phyloP scores from a whole-genome alignment of 306 rosid species.

The Herpetospermum pedunculosum region DNA sequence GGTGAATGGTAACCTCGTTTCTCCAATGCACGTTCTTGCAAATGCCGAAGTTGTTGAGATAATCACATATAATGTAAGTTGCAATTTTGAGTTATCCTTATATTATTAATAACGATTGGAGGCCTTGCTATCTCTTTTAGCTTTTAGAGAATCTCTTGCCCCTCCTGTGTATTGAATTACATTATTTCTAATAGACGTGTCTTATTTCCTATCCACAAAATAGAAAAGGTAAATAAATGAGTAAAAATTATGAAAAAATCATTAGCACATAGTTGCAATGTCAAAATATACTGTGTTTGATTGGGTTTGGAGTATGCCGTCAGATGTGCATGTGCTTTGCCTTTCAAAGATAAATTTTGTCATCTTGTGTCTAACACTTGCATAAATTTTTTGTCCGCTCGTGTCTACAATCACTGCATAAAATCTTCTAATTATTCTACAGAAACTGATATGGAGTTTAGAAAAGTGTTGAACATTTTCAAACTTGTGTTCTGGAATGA shows the following conservation, averaged over 20 bases:
- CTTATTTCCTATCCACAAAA: neutral
- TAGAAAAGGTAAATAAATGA: neutral
- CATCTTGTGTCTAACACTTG: neutral
- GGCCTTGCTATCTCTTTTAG: neutral
- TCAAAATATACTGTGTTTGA: neutral
- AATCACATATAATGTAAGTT: slow-evolving; percentile 85
- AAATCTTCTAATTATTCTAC: neutral
- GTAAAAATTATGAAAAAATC: neutral
- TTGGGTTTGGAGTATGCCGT: neutral
- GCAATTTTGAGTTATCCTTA: slow-evolving; percentile 4
- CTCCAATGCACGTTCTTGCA: slow-evolving; percentile 75
- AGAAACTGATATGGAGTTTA: neutral
- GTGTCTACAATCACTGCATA: neutral
- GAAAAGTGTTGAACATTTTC: neutral
- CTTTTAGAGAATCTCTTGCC: neutral
- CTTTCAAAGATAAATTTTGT: neutral
- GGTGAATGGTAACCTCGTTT: slow-evolving; percentile 94
- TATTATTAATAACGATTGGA: neutral
- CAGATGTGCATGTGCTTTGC: neutral
- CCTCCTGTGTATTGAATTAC: neutral
- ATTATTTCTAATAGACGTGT: neutral
- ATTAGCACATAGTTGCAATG: neutral
- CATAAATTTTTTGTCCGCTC: neutral
- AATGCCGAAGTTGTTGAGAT: slow-evolving; percentile 99
- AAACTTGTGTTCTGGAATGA: neutral